A percentile compares a stretch with the other conserved stretches of the same genome.
Evolutionary conservation across 371 early-diverging fungal species (phyloP).

Genomic region (Mucor indicus): DNA sequence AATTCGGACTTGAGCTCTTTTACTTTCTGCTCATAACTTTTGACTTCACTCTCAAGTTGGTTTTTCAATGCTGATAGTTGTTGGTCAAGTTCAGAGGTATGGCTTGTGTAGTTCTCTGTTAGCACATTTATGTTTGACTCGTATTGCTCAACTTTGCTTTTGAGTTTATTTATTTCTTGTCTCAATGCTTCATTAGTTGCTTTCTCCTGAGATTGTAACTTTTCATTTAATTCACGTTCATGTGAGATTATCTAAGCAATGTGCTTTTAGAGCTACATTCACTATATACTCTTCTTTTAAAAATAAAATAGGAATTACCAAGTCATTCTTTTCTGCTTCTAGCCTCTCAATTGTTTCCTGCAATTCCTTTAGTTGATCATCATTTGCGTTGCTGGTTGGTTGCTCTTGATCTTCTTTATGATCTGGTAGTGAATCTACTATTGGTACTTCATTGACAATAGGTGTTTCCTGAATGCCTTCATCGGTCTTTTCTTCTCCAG

Average conservation of each 20-base stretch:
- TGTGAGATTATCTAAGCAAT: background rate
- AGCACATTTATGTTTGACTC: background rate
- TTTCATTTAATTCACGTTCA: background rate
- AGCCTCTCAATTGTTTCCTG: constrained; percentile 1
- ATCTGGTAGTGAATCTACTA: too few relatives aligned
- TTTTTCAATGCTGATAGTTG: constrained; percentile 3
- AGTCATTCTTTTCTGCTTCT: constrained; percentile 2
- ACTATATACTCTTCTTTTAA: background rate
- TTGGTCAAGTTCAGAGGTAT: constrained; percentile 1
- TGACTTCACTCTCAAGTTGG: background rate
- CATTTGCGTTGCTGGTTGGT: background rate
- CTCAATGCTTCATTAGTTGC: background rate
- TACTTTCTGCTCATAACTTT: background rate
- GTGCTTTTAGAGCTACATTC: background rate
- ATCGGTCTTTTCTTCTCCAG: too few relatives aligned
- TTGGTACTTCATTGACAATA: too few relatives aligned
- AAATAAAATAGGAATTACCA: background rate
- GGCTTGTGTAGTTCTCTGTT: background rate
- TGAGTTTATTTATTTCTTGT: background rate
- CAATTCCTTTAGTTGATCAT: background rate
- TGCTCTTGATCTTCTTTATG: too few relatives aligned
- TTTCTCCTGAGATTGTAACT: background rate
- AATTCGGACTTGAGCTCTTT: background rate
- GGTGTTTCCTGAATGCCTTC: too few relatives aligned
- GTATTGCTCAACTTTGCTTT: background rate